Conservation (phyloP, 2,329 filamentous ascomycete species). For the Colletotrichum cereale region DNA sequence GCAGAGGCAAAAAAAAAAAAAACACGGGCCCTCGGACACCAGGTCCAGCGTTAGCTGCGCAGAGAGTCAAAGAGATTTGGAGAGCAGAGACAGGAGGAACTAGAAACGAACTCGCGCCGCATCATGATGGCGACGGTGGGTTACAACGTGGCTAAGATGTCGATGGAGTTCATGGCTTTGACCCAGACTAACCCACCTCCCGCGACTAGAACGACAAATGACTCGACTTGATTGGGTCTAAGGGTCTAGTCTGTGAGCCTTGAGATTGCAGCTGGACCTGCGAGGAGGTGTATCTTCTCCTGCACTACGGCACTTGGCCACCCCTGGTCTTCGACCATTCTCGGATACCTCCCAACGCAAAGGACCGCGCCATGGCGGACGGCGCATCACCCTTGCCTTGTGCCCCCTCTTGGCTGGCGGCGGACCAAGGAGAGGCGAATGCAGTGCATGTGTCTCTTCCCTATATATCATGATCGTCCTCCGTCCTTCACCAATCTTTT, state of each 20-base stretch:
- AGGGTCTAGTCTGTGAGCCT: conserved; percentile 34
- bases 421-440: conserved; percentile 24
- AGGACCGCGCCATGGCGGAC: conserved; percentile 36
- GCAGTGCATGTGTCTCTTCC: conserved; percentile 32
- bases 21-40: conserved; percentile 29
- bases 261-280: conserved; percentile 30
- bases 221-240: conserved; percentile 24
- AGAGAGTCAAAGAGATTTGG: conserved; percentile 33
- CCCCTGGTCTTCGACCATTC: conserved; percentile 25
- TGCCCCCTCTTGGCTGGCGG: conserved; percentile 12
- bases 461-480: conserved; percentile 40
- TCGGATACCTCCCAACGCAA: conserved; percentile 31
- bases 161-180: conserved; percentile 33
- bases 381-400: conserved; percentile 34
- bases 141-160: conserved; percentile 38
- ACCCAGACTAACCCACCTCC: conserved; percentile 33
- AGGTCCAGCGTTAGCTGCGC: conserved; percentile 15
- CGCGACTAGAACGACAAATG: conserved; percentile 30
- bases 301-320: conserved; percentile 24
- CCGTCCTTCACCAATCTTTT: background rate
- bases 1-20: conserved; percentile 11
- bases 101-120: conserved; percentile 26
- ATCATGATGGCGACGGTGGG: conserved; percentile 32
- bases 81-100: conserved; percentile 36
- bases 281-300: background rate